These are phyloP conservation scores for Phytophthora quininea DNA, from an alignment of 352 stramenopile genomes.

Conservation along the genomic window DNA sequence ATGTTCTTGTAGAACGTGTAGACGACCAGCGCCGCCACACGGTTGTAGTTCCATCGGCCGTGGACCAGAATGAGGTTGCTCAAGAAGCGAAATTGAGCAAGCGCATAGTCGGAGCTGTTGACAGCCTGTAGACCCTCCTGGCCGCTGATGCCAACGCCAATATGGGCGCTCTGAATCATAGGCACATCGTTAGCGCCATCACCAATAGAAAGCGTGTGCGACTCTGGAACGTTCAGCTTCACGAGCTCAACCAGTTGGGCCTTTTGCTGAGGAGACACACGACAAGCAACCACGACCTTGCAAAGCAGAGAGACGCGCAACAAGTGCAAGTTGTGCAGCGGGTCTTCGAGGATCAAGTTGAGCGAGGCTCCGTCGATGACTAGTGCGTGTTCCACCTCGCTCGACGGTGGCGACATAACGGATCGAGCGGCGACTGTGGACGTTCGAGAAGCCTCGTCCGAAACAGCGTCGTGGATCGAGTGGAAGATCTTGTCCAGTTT, in stretches of 20 bases:
- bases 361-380: constrained; percentile 96
- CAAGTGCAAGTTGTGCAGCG: constrained; percentile 79
- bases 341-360: constrained; percentile 74
- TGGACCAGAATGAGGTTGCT: constrained; percentile 78
- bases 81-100: constrained; percentile 87
- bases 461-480: constrained; percentile 49
- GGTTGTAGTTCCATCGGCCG: constrained; percentile 88
- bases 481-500: constrained; percentile 86
- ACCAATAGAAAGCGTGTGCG: constrained; percentile 90
- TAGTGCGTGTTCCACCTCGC: constrained; percentile 75
- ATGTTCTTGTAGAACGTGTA: constrained; percentile 95
- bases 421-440: constrained; percentile 34
- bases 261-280: constrained; percentile 98
- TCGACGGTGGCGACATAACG: constrained; percentile 33
- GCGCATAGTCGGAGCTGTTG: constrained; percentile 86
- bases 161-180: constrained; percentile 92
- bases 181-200: constrained; percentile 92
- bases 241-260: constrained; percentile 97
- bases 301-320: constrained; percentile 89
- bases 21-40: constrained; percentile 86
- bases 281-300: constrained; percentile 97
- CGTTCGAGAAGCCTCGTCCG: constrained; percentile 19
- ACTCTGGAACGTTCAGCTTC: constrained; percentile 81
- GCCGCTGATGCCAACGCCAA: constrained; percentile 94
- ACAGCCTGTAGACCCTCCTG: constrained; percentile 98